Conservation (phyloP, 495 filamentous ascomycete species). For the Podospora fimiseda region DNA sequence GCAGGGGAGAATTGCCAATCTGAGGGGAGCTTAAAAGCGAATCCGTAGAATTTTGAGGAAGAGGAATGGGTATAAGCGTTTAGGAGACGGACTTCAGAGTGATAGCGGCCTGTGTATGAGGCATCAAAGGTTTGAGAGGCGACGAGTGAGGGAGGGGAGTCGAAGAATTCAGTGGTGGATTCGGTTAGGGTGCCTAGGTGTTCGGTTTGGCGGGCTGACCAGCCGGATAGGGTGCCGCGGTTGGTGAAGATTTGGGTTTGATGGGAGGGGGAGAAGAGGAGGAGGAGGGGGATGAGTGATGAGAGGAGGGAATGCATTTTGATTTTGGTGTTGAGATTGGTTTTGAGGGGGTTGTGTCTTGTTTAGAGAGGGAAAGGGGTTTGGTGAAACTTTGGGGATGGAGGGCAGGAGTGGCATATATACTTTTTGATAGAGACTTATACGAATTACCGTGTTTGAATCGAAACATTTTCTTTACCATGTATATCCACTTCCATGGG, state of each 20-base stretch:
- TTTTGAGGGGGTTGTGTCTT: too few species aligned
- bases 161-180: constrained; percentile 41
- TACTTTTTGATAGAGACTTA: too few species aligned
- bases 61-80: constrained; percentile 44
- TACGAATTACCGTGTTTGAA: too few species aligned
- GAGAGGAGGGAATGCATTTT: neutral
- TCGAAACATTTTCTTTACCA: too few species aligned
- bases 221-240: constrained; percentile 43
- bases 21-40: constrained; percentile 45
- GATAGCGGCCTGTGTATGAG: constrained; percentile 45
- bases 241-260: constrained; percentile 44
- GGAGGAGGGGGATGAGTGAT: neutral
- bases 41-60: constrained; percentile 51
- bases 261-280: neutral
- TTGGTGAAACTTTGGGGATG: too few species aligned
- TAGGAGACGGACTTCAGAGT: constrained; percentile 47
- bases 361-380: too few species aligned
- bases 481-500: too few species aligned
- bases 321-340: too few species aligned
- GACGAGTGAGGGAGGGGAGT: constrained; percentile 43
- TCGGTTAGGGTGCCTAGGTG: constrained; percentile 40
- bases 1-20: constrained; percentile 44
- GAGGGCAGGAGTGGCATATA: too few species aligned
- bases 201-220: constrained; percentile 42
- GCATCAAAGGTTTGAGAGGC: constrained; percentile 48